phyloP scores from a whole-genome alignment of 768 basidiomycete species.

The Tulasnella sp. region DNA sequence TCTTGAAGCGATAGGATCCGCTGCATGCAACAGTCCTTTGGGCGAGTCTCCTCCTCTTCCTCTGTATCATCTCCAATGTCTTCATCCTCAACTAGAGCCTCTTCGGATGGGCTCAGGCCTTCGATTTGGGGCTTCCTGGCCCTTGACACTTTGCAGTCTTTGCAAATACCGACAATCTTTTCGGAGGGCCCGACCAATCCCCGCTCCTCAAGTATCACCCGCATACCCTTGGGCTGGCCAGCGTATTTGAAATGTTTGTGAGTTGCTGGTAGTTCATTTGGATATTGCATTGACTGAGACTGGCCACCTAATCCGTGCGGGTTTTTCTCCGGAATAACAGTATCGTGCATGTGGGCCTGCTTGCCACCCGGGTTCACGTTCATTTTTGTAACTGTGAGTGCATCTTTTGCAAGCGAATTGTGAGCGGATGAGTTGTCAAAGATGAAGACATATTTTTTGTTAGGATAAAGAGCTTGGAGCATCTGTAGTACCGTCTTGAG shows the following conservation, averaged over 20 bases:
- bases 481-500: conserved; percentile 31
- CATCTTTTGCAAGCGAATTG: conserved; percentile 35
- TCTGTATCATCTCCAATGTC: background rate
- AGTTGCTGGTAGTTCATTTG: background rate
- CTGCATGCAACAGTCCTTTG: conserved; percentile 46
- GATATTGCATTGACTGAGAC: background rate
- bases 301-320: conserved; percentile 19
- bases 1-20: conserved; percentile 48
- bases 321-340: conserved; percentile 36
- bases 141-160: background rate
- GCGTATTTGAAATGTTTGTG: conserved; percentile 28
- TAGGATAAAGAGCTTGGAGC: conserved; percentile 33
- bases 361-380: conserved; percentile 39
- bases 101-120: background rate
- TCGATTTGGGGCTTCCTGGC: background rate
- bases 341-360: conserved; percentile 38
- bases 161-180: background rate
- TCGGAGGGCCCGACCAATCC: conserved; percentile 36
- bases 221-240: conserved; percentile 47
- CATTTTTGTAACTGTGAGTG: conserved; percentile 37
- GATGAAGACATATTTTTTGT: conserved; percentile 36
- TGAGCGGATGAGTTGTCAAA: conserved; percentile 39
- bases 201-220: conserved; percentile 46
- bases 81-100: background rate
- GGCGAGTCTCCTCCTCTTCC: conserved; percentile 34